These are phyloP conservation scores for Mycena leptocephala DNA, from an alignment of 768 basidiomycete genomes.

Conservation along the genomic window DNA sequence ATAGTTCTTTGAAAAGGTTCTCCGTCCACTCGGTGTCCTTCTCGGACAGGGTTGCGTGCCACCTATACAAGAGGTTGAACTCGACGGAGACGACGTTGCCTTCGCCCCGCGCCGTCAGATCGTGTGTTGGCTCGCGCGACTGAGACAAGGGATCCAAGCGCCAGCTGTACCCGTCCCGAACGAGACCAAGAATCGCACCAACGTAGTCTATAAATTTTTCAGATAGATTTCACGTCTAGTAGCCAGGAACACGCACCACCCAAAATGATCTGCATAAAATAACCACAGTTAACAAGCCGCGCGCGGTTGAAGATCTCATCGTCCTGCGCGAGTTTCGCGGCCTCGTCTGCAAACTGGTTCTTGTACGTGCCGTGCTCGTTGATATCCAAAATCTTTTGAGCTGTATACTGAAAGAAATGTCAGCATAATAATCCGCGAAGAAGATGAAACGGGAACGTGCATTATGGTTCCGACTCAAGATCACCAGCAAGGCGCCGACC, in stretches of 20 bases:
- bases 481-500: slow-evolving; percentile 75
- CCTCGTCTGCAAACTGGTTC: slow-evolving; percentile 40
- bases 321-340: slow-evolving; percentile 65
- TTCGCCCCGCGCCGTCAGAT: slow-evolving; percentile 73
- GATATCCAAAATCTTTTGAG: slow-evolving; percentile 75
- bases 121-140: slow-evolving; percentile 64
- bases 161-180: slow-evolving; percentile 77
- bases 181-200: slow-evolving; percentile 80
- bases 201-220: slow-evolving; percentile 70
- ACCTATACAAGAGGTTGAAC: slow-evolving; percentile 77
- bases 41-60: slow-evolving; percentile 77
- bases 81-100: slow-evolving; percentile 87
- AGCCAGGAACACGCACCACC: slow-evolving; percentile 53
- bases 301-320: slow-evolving; percentile 85
- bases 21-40: slow-evolving; percentile 73
- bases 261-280: slow-evolving; percentile 80
- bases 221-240: background rate
- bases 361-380: slow-evolving; percentile 74
- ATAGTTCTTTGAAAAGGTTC: slow-evolving; percentile 59
- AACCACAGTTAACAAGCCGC: slow-evolving; percentile 82
- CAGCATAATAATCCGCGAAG: background rate
- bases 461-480: slow-evolving; percentile 84
- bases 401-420: slow-evolving; percentile 70
- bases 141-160: slow-evolving; percentile 73
- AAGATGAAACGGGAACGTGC: slow-evolving; percentile 53